These are phyloP conservation scores for Termitomyces sp. DNA, from an alignment of 768 basidiomycete genomes.

Conservation along the genomic window DNA sequence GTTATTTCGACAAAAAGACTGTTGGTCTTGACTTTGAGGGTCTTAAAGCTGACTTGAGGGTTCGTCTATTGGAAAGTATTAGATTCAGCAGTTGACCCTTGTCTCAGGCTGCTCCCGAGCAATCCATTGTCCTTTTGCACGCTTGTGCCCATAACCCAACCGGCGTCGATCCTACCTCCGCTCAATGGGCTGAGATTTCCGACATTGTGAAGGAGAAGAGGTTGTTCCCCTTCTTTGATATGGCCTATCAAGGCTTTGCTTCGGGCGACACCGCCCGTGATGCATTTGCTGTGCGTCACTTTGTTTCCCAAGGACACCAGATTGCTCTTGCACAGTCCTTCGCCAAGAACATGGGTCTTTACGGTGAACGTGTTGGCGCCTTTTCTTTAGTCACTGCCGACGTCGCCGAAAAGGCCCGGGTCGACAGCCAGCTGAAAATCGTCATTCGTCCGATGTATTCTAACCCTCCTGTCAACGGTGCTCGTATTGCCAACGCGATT, in stretches of 20 bases:
- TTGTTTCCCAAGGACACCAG: slow-evolving; percentile 87
- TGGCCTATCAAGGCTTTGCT: slow-evolving; percentile 99
- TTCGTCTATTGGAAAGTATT: slow-evolving; percentile 26
- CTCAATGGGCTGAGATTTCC: slow-evolving; percentile 91
- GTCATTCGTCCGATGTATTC: slow-evolving; percentile 96
- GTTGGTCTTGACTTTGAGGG: slow-evolving; percentile 92
- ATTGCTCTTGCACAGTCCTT: slow-evolving; percentile 92
- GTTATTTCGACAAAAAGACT: slow-evolving; percentile 91
- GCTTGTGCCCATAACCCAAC: slow-evolving; percentile 99
- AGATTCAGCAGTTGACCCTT: slow-evolving; percentile 3
- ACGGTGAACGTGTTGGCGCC: slow-evolving; percentile 97
- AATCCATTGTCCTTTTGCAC: slow-evolving; percentile 86
- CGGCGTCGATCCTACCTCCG: slow-evolving; percentile 90
- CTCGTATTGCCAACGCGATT: slow-evolving; percentile 83
- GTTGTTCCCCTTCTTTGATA: slow-evolving; percentile 98
- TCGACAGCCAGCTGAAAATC: slow-evolving; percentile 94
- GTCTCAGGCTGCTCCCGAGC: slow-evolving; percentile 63
- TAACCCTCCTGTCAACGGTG: slow-evolving; percentile 92
- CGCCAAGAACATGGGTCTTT: slow-evolving; percentile 99
- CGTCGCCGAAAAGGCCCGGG: slow-evolving; percentile 76
- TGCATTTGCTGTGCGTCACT: slow-evolving; percentile 93
- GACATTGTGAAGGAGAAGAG: slow-evolving; percentile 84
- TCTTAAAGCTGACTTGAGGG: slow-evolving; percentile 83
- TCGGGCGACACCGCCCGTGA: slow-evolving; percentile 89
- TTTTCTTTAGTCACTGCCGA: slow-evolving; percentile 78